Evolutionary conservation across 805 yeast genomes (phyloP).

Genomic region (Yamadazyma sp.): DNA sequence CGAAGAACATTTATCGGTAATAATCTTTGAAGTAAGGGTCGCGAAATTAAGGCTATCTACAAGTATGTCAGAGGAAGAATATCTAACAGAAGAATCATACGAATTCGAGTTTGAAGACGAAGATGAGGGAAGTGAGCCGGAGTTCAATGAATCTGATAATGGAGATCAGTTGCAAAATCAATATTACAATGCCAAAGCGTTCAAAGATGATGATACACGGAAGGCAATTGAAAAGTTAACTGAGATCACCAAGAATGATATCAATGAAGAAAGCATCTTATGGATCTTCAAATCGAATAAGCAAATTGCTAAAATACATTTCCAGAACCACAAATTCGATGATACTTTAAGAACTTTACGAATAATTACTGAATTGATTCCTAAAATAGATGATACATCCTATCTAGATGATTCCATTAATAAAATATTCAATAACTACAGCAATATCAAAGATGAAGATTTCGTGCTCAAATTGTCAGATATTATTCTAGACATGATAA

Average conservation of each 20-base stretch:
- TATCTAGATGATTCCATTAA: slow-evolving; percentile 39
- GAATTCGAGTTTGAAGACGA: slow-evolving; percentile 41
- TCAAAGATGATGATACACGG: slow-evolving; percentile 30
- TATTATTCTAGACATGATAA: slow-evolving; percentile 25
- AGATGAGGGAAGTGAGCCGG: slow-evolving; percentile 19
- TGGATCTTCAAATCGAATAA: slow-evolving; percentile 41
- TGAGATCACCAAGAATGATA: slow-evolving; percentile 11
- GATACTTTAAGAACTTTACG: slow-evolving; percentile 18
- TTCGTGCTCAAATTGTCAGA: slow-evolving; percentile 33
- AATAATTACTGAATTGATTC: slow-evolving; percentile 20
- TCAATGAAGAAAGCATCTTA: slow-evolving; percentile 16
- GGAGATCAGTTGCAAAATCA: slow-evolving; percentile 28
- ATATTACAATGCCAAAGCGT: slow-evolving; percentile 37
- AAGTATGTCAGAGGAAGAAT: slow-evolving; percentile 36
- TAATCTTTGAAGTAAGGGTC: too few relatives aligned
- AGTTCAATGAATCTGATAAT: slow-evolving; percentile 5
- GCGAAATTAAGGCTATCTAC: too few relatives aligned
- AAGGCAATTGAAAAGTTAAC: slow-evolving; percentile 23
- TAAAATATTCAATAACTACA: slow-evolving; percentile 33
- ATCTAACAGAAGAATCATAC: slow-evolving; percentile 37
- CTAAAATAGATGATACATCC: slow-evolving; percentile 24
- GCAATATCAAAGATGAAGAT: slow-evolving; percentile 21
- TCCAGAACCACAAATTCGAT: slow-evolving; percentile 19
- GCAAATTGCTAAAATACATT: slow-evolving; percentile 38
- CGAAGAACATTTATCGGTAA: too few relatives aligned